phyloP scores from a whole-genome alignment of 139 green algal genomes.

The Penium margaritaceum region DNA sequence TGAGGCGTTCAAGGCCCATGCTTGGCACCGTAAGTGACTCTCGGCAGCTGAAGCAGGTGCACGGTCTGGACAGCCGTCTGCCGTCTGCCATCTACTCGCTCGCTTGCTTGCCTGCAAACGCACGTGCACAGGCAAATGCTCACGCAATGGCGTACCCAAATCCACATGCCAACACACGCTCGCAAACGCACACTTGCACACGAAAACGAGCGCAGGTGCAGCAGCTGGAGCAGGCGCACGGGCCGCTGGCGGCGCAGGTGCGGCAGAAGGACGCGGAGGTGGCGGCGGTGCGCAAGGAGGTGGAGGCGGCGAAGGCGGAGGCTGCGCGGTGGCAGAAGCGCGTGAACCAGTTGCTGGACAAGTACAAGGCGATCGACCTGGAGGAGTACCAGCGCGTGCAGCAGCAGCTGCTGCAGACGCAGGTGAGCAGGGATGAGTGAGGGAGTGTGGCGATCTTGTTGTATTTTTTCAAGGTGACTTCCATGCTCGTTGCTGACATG shows the following conservation, averaged over 20 bases:
- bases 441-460: neutral
- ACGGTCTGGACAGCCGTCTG: too few relatives aligned
- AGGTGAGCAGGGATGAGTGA: neutral
- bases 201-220: too few relatives aligned
- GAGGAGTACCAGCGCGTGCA: slow-evolving; percentile 42
- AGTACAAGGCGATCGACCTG: slow-evolving; percentile 45
- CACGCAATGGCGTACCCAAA: too few relatives aligned
- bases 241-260: slow-evolving; percentile 21
- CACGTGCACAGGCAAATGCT: too few relatives aligned
- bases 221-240: neutral
- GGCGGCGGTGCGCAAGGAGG: slow-evolving; percentile 6
- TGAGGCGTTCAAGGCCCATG: too few relatives aligned
- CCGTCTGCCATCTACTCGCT: too few relatives aligned
- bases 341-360: slow-evolving; percentile 43
- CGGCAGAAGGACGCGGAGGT: slow-evolving; percentile 14
- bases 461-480: too few relatives aligned
- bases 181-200: too few relatives aligned
- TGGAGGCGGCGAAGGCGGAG: slow-evolving; percentile 11
- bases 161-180: too few relatives aligned
- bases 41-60: too few relatives aligned
- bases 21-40: too few relatives aligned
- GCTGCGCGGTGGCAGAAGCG: slow-evolving; percentile 24
- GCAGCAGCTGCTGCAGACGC: neutral
- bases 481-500: neutral
- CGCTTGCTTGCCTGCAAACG: too few relatives aligned